Evolutionary conservation across 1,284 basidiomycete genomes (phyloP), one percentile per base, ranked within the genome.

Genomic region (Melampsora abietis-canadensis): DNA sequence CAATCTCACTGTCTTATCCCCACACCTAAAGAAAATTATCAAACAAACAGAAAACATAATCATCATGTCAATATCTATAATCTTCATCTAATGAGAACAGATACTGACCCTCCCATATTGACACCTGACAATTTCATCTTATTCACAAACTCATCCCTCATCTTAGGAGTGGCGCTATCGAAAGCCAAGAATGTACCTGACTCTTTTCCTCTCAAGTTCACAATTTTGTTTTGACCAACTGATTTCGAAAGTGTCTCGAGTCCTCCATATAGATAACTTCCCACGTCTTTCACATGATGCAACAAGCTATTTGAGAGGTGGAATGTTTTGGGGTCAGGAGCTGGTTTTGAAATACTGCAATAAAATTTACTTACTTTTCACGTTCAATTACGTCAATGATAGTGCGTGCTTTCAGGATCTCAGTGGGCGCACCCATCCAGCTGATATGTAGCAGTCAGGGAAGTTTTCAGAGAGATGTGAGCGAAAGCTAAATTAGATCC

Each of bases 391-490:
- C 78, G 48, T 82, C 78, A 79, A 86, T 83, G 77, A 85, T 83
- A 77, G 83, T 81, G 61, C 83, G 80, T 0, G 85, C 85, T 80
- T 86, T 85, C 60, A 86, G 79, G 0, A 85, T 83, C 70, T 84
- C 82, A 64, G 84, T 83, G 7, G 85, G 85, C 78, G 86, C 83
- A 44, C 84, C 84, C 77, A 79, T 72, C 72, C 72, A 75, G 24
- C 70, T 73, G 24, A 10, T 65, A 14, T 24, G 31, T 24, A 59
- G 17, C 47, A 24, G 31, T 27, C n/a, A 63, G 47, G 12, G 1
- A 61, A 4, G 6, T 14, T 21, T 34, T 21, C 14, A 34, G 14
- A 31, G 19, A 12, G 21, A 24, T 37, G 31, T 27, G 59, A 27
- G 10, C 24, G 15, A 19, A 21, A 24, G 14, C n/a, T 65, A 12